Evolutionary conservation across 2,329 filamentous ascomycete genomes (phyloP), one percentile per base, ranked within the genome.

Genomic region (Alternaria burnsii): DNA sequence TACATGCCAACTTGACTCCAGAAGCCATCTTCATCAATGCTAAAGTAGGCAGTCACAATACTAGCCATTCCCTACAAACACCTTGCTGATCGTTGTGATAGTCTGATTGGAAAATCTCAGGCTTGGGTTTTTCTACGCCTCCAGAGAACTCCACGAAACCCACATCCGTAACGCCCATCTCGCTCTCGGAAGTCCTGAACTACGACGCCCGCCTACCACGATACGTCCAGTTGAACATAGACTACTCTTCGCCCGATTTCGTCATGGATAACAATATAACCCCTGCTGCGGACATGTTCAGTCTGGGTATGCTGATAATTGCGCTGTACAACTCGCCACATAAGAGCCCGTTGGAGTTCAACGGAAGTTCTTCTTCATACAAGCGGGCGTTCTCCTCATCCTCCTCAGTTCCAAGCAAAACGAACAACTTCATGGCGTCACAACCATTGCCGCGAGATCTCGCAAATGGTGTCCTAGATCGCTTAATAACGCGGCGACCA

Each of bases 51-150:
- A 73, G 73, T 20, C 66, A 63, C 32, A 41, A 60, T 58, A 41
- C 56, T 63, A 63, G 58, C 55, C 40, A 34, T 53, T 47, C 51
- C 36, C 48, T 52, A 9, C 28, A 55, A 57, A 30, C 42, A 38
- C 24, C 38, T 59, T 69, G 55, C 78, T 79, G 66, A 79, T 74
- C 47, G 14, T 52, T 18, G 63, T 59, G 63, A 72, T 72, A 92
- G 89, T 97, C 92, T 48, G 95, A 99, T 79, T 99, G 95, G 95
- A 99, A 99, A 78, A 92, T 99, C 62, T 94, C 93, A 70, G 95
- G 94, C n/a, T 85, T 99, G 40, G 88, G 91, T 0, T 99, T 97
- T 78, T 92, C 91, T 75, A 91, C 91, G 46, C 91, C 93, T 14
- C 88, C 92, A 50, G 91, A 93, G 69, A 86, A 87, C 70, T 91